Conservation (phyloP, 176 grass and related monocot species). For the Rhynchospora pubera region DNA sequence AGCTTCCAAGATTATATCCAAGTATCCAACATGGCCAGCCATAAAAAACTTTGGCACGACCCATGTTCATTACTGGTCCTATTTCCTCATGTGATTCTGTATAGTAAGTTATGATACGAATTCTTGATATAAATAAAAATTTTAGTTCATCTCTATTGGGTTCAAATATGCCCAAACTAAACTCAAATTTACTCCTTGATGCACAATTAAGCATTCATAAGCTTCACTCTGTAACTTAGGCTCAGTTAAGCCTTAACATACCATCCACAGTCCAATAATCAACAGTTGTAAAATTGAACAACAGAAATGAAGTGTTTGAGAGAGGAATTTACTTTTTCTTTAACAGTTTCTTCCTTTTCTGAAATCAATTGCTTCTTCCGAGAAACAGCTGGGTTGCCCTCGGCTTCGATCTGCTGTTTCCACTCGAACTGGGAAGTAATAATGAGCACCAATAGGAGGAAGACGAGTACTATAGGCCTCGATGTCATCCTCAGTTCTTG, state of each 20-base stretch:
- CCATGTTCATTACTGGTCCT: not conserved
- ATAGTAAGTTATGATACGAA: not conserved
- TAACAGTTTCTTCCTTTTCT: conserved; percentile 52
- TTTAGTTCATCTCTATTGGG: not conserved
- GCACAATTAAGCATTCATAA: not conserved
- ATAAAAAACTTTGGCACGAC: not conserved
- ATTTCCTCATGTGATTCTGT: not conserved
- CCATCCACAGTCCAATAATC: not conserved
- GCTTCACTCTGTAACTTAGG: not conserved
- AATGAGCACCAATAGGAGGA: conserved; percentile 52
- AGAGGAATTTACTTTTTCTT: conserved; percentile 48
- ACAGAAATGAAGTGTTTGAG: not conserved
- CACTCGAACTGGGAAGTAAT: conserved; percentile 68
- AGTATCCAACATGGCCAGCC: not conserved
- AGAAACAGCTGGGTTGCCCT: conserved; percentile 29
- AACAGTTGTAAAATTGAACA: not conserved
- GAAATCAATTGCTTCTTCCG: conserved; percentile 31
- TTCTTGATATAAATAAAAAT: too few relatives aligned
- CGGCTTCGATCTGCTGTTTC: conserved; percentile 68
- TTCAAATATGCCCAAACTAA: not conserved
- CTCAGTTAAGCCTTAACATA: not conserved
- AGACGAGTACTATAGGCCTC: conserved; percentile 46
- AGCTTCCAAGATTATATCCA: not conserved
- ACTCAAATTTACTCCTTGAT: not conserved
- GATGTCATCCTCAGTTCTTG: conserved; percentile 34